Percentiles rank a stretch among this genome's conserved stretches.
Conservation (phyloP, 106 monocot species). For the Platanthera zijinensis region DNA sequence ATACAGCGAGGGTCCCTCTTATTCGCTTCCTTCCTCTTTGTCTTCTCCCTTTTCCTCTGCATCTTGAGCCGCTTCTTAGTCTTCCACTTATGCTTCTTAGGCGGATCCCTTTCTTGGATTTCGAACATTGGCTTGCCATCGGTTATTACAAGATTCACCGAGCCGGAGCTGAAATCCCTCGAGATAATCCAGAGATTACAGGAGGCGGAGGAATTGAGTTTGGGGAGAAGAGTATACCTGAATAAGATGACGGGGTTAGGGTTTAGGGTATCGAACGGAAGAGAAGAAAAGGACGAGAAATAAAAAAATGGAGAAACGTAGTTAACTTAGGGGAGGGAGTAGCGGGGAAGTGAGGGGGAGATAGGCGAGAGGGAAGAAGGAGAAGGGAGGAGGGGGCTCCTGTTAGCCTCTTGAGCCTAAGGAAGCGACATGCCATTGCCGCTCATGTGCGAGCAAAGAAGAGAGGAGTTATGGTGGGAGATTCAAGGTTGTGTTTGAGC, state of each 20-base stretch:
- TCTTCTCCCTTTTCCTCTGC: conserved; percentile 76
- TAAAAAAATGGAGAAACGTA: neutral
- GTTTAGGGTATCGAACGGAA: neutral
- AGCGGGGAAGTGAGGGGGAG: neutral
- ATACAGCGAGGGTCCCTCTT: conserved; percentile 57
- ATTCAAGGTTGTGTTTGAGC: too few relatives aligned
- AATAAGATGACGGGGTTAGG: neutral
- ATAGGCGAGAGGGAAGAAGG: neutral
- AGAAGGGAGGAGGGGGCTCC: neutral
- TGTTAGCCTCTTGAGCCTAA: neutral
- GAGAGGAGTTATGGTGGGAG: neutral
- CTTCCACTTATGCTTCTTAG: conserved; percentile 51
- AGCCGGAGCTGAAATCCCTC: conserved; percentile 17
- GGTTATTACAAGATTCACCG: conserved; percentile 43
- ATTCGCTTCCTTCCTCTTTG: conserved; percentile 70
- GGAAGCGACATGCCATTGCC: conserved; percentile 8
- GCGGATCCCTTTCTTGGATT: conserved; percentile 41
- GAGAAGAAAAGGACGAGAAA: neutral
- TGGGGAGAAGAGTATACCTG: neutral
- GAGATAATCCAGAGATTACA: neutral
- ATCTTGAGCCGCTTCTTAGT: conserved; percentile 72
- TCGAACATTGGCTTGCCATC: conserved; percentile 70
- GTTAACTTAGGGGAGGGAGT: neutral
- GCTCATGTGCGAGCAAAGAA: neutral
- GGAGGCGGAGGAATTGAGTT: neutral